Evolutionary conservation across 306 rosid genomes (phyloP).

Genomic region (Glycyrrhiza uralensis): DNA sequence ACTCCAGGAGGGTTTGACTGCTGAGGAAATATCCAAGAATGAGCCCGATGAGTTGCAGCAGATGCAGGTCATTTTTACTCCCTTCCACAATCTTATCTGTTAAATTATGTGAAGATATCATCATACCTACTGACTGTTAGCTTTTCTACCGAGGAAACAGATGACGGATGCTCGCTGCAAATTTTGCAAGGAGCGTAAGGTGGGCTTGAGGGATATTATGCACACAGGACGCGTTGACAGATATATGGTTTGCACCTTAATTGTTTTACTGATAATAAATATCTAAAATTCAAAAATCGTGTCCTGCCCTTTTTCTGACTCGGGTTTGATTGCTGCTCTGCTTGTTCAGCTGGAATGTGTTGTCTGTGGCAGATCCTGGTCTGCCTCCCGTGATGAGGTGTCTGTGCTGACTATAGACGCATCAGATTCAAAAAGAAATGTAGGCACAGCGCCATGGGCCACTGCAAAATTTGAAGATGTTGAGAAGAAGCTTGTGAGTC

Average conservation of each 20-base stretch:
- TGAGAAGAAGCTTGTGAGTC: conserved; percentile 76
- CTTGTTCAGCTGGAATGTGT: conserved; percentile 85
- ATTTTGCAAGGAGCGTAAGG: conserved; percentile 61
- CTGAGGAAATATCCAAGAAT: conserved; percentile 68
- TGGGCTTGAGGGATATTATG: conserved; percentile 76
- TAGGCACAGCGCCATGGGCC: conserved; percentile 81
- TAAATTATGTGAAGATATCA: conserved; percentile 2
- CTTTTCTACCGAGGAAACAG: conserved; percentile 40
- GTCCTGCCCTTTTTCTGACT: background rate
- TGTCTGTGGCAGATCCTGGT: conserved; percentile 85
- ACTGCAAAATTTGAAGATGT: conserved; percentile 89
- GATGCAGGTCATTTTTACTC: conserved; percentile 65
- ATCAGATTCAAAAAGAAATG: conserved; percentile 46
- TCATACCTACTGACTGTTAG: conserved; percentile 17
- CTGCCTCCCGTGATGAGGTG: conserved; percentile 73
- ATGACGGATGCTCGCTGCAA: conserved; percentile 81
- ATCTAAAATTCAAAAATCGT: background rate
- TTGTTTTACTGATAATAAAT: background rate
- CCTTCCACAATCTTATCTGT: conserved; percentile 2
- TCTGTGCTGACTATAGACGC: conserved; percentile 70
- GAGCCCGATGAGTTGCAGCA: conserved; percentile 71
- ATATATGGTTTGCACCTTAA: conserved; percentile 57
- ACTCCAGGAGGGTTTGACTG: conserved; percentile 80
- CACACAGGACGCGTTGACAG: conserved; percentile 86
- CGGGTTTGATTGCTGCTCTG: conserved; percentile 4